Evolutionary conservation across 805 yeast genomes (phyloP).

Genomic region (Metschnikowia kunwiensis): DNA sequence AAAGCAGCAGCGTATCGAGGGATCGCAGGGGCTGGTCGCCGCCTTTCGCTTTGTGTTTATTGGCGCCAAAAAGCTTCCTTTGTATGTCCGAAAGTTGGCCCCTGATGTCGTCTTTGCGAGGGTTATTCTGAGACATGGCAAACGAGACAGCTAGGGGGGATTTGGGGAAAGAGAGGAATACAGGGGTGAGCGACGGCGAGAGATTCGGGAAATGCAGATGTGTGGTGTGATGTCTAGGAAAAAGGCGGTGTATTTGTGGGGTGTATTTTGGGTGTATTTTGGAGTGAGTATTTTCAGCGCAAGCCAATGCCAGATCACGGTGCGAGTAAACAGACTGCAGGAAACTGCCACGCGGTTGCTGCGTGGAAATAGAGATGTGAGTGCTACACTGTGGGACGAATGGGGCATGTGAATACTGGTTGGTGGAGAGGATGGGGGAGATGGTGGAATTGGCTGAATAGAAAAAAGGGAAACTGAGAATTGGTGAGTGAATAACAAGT

Average conservation of each 20-base stretch:
- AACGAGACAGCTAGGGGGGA: neutral
- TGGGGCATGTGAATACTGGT: too few relatives aligned
- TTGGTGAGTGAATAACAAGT: too few relatives aligned
- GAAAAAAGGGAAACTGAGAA: too few relatives aligned
- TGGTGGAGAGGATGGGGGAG: too few relatives aligned
- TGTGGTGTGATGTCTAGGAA: neutral
- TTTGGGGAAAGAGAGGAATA: neutral
- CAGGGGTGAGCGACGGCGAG: neutral
- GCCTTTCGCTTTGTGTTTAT: slow-evolving; percentile 8
- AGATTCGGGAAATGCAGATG: neutral
- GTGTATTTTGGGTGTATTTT: neutral
- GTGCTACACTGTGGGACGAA: too few relatives aligned
- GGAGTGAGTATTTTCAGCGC: too few relatives aligned
- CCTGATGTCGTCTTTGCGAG: slow-evolving; percentile 31
- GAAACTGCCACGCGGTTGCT: too few relatives aligned
- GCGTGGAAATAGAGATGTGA: too few relatives aligned
- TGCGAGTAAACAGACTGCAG: too few relatives aligned
- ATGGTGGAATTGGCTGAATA: too few relatives aligned
- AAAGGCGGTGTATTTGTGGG: neutral
- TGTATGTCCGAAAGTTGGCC: slow-evolving; percentile 41
- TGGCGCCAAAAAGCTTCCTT: slow-evolving; percentile 27
- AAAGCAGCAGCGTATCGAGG: neutral
- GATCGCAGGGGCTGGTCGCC: neutral
- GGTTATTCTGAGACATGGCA: slow-evolving; percentile 15
- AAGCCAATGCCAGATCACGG: too few relatives aligned